A percentile compares a stretch with the other conserved stretches of the same genome.
These are phyloP conservation scores for Fraxinus cuspidata DNA, from an alignment of 257 asterid species.

Conservation along the genomic window DNA sequence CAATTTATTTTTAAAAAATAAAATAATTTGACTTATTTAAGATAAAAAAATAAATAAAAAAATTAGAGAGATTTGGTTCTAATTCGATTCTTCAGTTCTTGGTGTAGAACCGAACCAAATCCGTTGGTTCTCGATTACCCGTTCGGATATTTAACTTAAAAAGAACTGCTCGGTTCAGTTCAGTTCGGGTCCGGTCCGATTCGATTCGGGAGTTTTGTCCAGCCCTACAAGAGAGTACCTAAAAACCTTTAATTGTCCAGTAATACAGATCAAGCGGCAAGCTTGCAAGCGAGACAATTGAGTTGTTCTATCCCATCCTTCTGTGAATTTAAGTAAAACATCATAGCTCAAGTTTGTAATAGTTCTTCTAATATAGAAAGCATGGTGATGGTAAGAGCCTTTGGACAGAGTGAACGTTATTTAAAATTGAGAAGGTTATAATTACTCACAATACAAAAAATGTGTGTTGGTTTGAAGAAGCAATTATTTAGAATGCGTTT, in stretches of 20 bases:
- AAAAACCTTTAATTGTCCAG: constrained; percentile 87
- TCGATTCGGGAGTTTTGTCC: too few relatives aligned
- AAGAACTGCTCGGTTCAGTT: too few relatives aligned
- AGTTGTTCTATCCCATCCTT: constrained; percentile 99
- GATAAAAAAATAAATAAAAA: too few relatives aligned
- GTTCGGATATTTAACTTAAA: too few relatives aligned
- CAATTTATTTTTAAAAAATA: too few relatives aligned
- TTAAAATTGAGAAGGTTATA: constrained; percentile 13
- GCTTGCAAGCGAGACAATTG: constrained; percentile 95
- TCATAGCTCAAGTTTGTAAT: constrained; percentile 18
- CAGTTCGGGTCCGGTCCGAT: too few relatives aligned
- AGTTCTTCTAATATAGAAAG: not conserved
- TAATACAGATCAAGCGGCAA: constrained; percentile 94
- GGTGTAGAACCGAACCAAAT: too few relatives aligned
- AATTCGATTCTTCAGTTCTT: too few relatives aligned
- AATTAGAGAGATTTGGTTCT: too few relatives aligned
- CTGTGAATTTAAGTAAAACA: constrained; percentile 34
- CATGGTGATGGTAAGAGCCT: constrained; percentile 4
- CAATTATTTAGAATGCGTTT: too few relatives aligned
- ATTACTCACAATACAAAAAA: constrained; percentile 12
- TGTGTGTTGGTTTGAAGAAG: not conserved
- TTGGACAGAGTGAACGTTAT: constrained; percentile 6
- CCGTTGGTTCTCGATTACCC: too few relatives aligned
- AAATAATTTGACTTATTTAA: too few relatives aligned
- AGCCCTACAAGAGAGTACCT: constrained; percentile 66